Evolutionary conservation across 108 stramenopile species (phyloP).

Genomic region (Chaetoceros tenuissimus): DNA sequence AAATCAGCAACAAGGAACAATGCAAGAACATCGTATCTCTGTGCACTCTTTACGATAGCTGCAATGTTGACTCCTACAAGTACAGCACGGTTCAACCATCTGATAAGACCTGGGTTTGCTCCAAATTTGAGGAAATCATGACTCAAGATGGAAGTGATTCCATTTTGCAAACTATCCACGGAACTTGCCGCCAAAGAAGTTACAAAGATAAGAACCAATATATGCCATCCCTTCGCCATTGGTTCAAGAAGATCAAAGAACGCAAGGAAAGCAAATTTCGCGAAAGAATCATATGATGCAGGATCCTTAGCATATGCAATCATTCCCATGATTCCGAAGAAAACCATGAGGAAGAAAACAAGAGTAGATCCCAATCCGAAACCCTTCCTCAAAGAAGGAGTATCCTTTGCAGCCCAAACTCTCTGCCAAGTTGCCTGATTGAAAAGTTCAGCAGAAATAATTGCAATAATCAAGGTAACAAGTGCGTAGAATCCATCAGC

Average conservation of each 20-base stretch:
- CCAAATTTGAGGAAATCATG: slow-evolving; percentile 43
- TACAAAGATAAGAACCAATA: slow-evolving; percentile 50
- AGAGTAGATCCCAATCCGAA: slow-evolving; percentile 42
- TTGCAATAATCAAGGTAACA: slow-evolving; percentile 57
- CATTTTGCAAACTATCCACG: slow-evolving; percentile 68
- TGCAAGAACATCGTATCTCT: slow-evolving; percentile 51
- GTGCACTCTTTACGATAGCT: slow-evolving; percentile 41
- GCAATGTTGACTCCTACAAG: slow-evolving; percentile 53
- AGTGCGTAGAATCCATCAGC: slow-evolving; percentile 50
- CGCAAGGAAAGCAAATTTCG: slow-evolving; percentile 53
- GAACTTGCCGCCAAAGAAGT: slow-evolving; percentile 59
- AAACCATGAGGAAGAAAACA: slow-evolving; percentile 70
- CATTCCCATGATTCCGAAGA: slow-evolving; percentile 83
- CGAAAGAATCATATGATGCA: slow-evolving; percentile 37
- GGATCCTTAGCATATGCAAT: slow-evolving; percentile 70
- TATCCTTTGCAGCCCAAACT: slow-evolving; percentile 67
- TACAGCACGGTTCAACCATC: slow-evolving; percentile 30
- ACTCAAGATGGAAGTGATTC: slow-evolving; percentile 44
- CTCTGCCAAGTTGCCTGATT: slow-evolving; percentile 70
- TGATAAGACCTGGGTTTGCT: slow-evolving; percentile 20
- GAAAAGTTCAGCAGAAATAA: slow-evolving; percentile 65
- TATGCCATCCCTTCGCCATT: slow-evolving; percentile 50
- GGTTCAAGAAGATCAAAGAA: slow-evolving; percentile 65
- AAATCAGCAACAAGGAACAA: slow-evolving; percentile 77
- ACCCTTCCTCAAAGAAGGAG: slow-evolving; percentile 41